These are phyloP conservation scores for Jatropha multifida DNA, from an alignment of 441 rosid species.

Conservation along the genomic window DNA sequence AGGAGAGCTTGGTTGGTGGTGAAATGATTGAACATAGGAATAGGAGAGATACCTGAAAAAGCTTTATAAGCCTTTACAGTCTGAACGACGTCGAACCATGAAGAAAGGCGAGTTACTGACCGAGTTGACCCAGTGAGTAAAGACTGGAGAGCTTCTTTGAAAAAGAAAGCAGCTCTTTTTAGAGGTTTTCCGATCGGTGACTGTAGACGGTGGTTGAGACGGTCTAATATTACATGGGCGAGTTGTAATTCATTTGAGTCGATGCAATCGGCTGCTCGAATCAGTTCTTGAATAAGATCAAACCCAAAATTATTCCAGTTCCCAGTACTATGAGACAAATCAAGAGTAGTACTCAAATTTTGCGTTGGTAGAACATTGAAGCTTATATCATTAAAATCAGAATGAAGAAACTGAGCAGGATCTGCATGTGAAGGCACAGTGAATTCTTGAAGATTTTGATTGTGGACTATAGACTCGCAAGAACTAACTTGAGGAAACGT, in stretches of 20 bases:
- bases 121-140: constrained; percentile 52
- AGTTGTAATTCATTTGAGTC: constrained; percentile 76
- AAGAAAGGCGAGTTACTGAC: constrained; percentile 33
- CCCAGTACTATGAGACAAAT: constrained; percentile 21
- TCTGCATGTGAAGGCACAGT: constrained; percentile 31
- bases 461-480: constrained; percentile 38
- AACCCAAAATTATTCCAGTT: constrained; percentile 36
- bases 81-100: constrained; percentile 74
- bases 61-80: constrained; percentile 67
- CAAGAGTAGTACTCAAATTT: constrained; percentile 15
- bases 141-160: constrained; percentile 75
- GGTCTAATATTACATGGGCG: constrained; percentile 71
- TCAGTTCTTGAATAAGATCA: constrained; percentile 71
- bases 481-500: constrained; percentile 26
- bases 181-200: constrained; percentile 73
- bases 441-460: constrained; percentile 43
- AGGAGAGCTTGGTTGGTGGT: constrained; percentile 83
- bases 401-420: constrained; percentile 26
- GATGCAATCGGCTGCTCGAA: constrained; percentile 73
- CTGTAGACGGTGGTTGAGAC: constrained; percentile 61
- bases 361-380: constrained; percentile 19
- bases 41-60: constrained; percentile 73
- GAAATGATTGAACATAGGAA: constrained; percentile 87
- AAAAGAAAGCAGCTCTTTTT: constrained; percentile 81
- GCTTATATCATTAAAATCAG: constrained; percentile 39